Conservation (phyloP, 2,329 filamentous ascomycete species). For the Phialophora macrospora region DNA sequence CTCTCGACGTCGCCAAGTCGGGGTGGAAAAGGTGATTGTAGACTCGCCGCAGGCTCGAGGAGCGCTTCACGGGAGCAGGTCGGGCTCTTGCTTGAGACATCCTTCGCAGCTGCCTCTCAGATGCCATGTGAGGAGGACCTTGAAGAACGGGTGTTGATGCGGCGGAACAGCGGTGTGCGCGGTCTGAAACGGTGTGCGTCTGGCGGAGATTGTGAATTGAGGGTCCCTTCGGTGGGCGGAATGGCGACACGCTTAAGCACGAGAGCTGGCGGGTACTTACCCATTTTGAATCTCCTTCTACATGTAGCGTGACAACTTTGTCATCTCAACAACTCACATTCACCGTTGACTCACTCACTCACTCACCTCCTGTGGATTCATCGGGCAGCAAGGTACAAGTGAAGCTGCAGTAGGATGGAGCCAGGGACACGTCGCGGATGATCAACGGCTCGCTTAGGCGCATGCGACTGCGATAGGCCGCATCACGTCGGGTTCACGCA, state of each 20-base stretch:
- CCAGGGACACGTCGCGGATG: slow-evolving; percentile 31
- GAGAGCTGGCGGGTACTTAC: background rate
- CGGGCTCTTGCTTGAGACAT: slow-evolving; percentile 30
- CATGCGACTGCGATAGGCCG: slow-evolving; percentile 15
- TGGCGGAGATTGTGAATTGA: slow-evolving; percentile 18
- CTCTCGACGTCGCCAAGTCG: slow-evolving; percentile 10
- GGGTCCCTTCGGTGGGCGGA: background rate
- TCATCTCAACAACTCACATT: slow-evolving; percentile 2
- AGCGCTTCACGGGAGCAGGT: slow-evolving; percentile 29
- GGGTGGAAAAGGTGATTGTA: slow-evolving; percentile 36
- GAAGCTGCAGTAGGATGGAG: slow-evolving; percentile 23
- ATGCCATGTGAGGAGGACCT: slow-evolving; percentile 28
- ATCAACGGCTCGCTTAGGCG: slow-evolving; percentile 31
- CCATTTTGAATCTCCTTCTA: slow-evolving; percentile 13
- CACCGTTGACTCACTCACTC: slow-evolving; percentile 1
- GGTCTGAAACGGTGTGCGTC: slow-evolving; percentile 4
- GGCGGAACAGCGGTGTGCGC: slow-evolving; percentile 16
- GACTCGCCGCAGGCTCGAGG: slow-evolving; percentile 30
- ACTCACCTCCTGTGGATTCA: slow-evolving; percentile 15
- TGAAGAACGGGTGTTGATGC: slow-evolving; percentile 9
- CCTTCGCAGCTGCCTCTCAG: slow-evolving; percentile 30
- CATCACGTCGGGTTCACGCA: slow-evolving; percentile 15
- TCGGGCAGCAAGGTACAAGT: slow-evolving; percentile 35
- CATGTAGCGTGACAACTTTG: slow-evolving; percentile 13
- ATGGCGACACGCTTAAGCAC: background rate